Evolutionary conservation across 2,329 filamentous ascomycete genomes (phyloP).

Genomic region (Aspergillus unguis): DNA sequence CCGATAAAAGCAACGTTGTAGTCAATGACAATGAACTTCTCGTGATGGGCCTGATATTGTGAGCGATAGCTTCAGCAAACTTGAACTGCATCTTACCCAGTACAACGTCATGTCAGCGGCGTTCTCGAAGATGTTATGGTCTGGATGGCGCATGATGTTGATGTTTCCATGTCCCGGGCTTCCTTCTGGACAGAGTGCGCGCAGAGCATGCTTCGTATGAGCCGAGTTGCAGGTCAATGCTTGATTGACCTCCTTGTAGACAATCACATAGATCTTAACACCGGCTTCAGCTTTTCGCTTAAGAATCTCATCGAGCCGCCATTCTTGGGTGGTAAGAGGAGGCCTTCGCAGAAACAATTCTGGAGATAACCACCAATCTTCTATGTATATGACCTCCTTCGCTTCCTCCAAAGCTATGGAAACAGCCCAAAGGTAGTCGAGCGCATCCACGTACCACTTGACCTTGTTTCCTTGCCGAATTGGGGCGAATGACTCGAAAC

Average conservation of each 20-base stretch:
- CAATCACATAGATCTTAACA: slow-evolving; percentile 88
- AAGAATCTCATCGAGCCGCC: slow-evolving; percentile 78
- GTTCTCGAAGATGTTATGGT: slow-evolving; percentile 93
- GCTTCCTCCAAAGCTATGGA: slow-evolving; percentile 85
- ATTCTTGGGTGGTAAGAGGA: slow-evolving; percentile 77
- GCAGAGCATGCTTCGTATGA: slow-evolving; percentile 85
- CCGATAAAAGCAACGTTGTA: slow-evolving; percentile 89
- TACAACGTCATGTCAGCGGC: slow-evolving; percentile 95
- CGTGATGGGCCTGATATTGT: slow-evolving; percentile 69
- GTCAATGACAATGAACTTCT: slow-evolving; percentile 95
- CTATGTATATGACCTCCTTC: slow-evolving; percentile 91
- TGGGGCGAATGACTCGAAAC: slow-evolving; percentile 88
- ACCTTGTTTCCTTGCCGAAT: slow-evolving; percentile 78
- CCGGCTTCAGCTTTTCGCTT: slow-evolving; percentile 88
- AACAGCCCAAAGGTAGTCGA: slow-evolving; percentile 94
- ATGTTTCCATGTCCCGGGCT: slow-evolving; percentile 85
- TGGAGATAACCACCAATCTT: slow-evolving; percentile 94
- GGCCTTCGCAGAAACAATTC: slow-evolving; percentile 82
- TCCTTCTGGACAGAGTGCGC: slow-evolving; percentile 75
- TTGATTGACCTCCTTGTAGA: slow-evolving; percentile 83
- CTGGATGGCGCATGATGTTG: slow-evolving; percentile 80
- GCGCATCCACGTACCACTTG: slow-evolving; percentile 97
- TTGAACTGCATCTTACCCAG: slow-evolving; percentile 52
- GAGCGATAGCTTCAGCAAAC: not conserved
- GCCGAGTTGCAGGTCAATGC: slow-evolving; percentile 86